A percentile compares a stretch with the other conserved stretches of the same genome.
phyloP scores from a whole-genome alignment of 2,329 filamentous ascomycete species.

The Curvularia sp. region DNA sequence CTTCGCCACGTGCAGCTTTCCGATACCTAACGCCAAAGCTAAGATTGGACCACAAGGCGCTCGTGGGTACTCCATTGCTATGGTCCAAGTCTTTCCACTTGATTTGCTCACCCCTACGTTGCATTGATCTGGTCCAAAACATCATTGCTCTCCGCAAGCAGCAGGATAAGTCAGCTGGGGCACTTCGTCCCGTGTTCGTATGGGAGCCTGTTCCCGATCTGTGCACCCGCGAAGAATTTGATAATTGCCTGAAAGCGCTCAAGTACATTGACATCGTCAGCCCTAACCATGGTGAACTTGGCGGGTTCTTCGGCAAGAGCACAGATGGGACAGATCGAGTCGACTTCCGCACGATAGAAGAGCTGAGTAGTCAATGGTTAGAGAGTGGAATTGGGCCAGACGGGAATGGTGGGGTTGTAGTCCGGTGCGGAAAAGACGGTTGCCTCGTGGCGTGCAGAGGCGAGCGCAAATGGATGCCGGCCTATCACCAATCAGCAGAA shows the following conservation, averaged over 20 bases:
- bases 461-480: slow-evolving; percentile 71
- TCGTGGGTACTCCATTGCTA: slow-evolving; percentile 68
- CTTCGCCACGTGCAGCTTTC: slow-evolving; percentile 63
- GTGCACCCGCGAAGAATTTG: slow-evolving; percentile 71
- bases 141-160: slow-evolving; percentile 64
- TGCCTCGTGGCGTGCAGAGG: slow-evolving; percentile 61
- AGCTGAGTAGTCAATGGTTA: slow-evolving; percentile 50
- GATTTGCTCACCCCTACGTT: slow-evolving; percentile 80
- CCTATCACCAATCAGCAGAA: slow-evolving; percentile 66
- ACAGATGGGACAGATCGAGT: slow-evolving; percentile 46
- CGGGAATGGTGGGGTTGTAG: slow-evolving; percentile 65
- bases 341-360: slow-evolving; percentile 50
- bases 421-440: slow-evolving; percentile 74
- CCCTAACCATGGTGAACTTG: slow-evolving; percentile 91
- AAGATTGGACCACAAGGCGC: slow-evolving; percentile 75
- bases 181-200: slow-evolving; percentile 71
- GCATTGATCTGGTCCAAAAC: slow-evolving; percentile 75
- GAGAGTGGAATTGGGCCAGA: slow-evolving; percentile 45
- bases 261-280: slow-evolving; percentile 66
- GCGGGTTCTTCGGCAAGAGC: slow-evolving; percentile 73
- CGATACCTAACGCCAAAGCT: slow-evolving; percentile 87
- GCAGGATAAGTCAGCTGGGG: slow-evolving; percentile 27
- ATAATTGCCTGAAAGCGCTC: slow-evolving; percentile 61
- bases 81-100: slow-evolving; percentile 82
- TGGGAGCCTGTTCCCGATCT: slow-evolving; percentile 96